Percentiles rank a stretch among this genome's conserved stretches.
Evolutionary conservation across 768 basidiomycete species (phyloP).

Genomic region (Psilocybe tampanensis): DNA sequence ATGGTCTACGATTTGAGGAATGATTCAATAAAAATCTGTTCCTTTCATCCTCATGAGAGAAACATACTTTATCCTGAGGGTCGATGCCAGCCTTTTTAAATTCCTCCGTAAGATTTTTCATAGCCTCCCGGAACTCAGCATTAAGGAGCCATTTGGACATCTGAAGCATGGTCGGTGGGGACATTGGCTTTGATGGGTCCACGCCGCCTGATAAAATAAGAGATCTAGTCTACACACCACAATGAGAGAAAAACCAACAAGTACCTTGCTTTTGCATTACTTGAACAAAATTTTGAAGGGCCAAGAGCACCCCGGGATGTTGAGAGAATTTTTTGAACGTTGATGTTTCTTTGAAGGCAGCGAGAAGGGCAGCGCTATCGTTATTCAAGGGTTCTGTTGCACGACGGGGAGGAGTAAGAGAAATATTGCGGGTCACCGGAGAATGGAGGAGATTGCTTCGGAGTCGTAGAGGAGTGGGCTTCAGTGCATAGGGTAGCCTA

Average conservation of each 20-base stretch:
- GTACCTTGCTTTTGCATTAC: slow-evolving; percentile 54
- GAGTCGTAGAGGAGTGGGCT: neutral
- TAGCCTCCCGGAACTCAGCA: slow-evolving; percentile 52
- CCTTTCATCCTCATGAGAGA: neutral
- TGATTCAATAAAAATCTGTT: neutral
- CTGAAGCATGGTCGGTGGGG: slow-evolving; percentile 51
- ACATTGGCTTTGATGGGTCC: slow-evolving; percentile 42
- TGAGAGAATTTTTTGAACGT: slow-evolving; percentile 50
- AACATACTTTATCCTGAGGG: slow-evolving; percentile 51
- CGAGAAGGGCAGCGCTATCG: slow-evolving; percentile 14
- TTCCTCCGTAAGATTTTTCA: slow-evolving; percentile 47
- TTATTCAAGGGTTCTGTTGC: slow-evolving; percentile 5
- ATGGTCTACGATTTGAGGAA: neutral
- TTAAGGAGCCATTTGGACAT: slow-evolving; percentile 57
- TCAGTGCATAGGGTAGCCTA: neutral
- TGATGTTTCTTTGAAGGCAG: slow-evolving; percentile 42
- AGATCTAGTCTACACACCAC: too few relatives aligned
- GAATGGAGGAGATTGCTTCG: neutral
- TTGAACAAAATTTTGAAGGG: slow-evolving; percentile 46
- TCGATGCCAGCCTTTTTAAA: slow-evolving; percentile 65
- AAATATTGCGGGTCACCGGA: neutral
- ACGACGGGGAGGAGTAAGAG: slow-evolving; percentile 7
- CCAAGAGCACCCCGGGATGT: slow-evolving; percentile 51
- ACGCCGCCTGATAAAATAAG: slow-evolving; percentile 39
- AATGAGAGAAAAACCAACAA: neutral